Evolutionary conservation across 768 basidiomycete genomes (phyloP), one percentile per base, ranked within the genome.

Genomic region (Lactarius hatsudake): DNA sequence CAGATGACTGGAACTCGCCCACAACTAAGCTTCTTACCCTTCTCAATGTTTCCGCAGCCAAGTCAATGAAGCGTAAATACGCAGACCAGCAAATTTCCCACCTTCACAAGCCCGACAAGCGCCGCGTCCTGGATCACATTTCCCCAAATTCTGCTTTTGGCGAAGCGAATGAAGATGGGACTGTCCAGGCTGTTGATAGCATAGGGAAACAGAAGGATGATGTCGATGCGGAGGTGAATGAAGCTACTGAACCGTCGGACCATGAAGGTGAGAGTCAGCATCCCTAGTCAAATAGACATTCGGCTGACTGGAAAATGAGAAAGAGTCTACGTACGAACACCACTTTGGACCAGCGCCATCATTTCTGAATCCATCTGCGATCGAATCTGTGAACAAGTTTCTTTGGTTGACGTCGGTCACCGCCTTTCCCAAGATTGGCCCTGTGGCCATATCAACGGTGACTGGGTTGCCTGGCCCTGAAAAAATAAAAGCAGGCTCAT

Each of bases 11-110:
- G 45, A 87, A 85, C 62, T 77, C 82, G 3, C 85, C 88, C 12
- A 92, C 87, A 1, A 93, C 92, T 55, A 87, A 87, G 59, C 85
- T 97, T 1, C 77, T 97, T 34, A 96, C 95, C 0, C 85, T 97
- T 1, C 81, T 97, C 5, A 98, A 97, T 74, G 91, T 95, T 3
- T 93, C 93, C 40, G 91, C 93, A 0, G 86, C 88, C 3, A 94
- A 88, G 34, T 78, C 84, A 3, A 79, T 80, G 34, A 93, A 89
- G 73, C 78, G 85, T 30, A 86, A 84, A 72, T 75, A 78, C 59
- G 34, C 68, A 0, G 72, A 71, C 26, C 76, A 76, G 23, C 81
- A 82, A 36, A 79, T 79, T 66, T 76, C 80, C 0, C 79, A 82
- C 20, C 64, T 81, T 1, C 80, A 81, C 72, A 93, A 93, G 74